Evolutionary conservation across 805 yeast species (phyloP), one percentile per base, ranked within the genome.

Genomic region (Maudiozyma turicensis): DNA sequence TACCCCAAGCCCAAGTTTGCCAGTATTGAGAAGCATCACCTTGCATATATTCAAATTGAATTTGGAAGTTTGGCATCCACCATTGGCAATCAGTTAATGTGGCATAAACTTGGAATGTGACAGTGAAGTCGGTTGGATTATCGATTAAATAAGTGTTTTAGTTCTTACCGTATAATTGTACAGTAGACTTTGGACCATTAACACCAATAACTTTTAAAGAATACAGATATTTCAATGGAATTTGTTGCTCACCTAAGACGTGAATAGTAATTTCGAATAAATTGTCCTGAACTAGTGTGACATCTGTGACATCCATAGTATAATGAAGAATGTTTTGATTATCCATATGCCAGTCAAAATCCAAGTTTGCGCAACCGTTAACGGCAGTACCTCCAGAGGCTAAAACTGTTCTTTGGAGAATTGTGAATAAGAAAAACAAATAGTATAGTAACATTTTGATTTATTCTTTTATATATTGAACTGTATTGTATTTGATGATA

Each of bases 1-100:
- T 34, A 29, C 58, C 58, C 54, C 59, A 54, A 14, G 14, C 35
- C 58, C 58, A 57, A 8, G 50, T 45, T 8, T 35, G 8, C 29
- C 39, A 32, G 40, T 52, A 49, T 10, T 40, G 32, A 35, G 43
- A 11, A 8, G 54, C 50, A 26, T 43, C 33, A 6, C 57, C 57
- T 20, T 50, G 53, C 9, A 49, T 26, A 33, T 55, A 59, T 38
- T 54, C 58, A 20, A 45, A 56, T 31, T 55, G 54, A 15, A 59
- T 52, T 47, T 55, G 54, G 44, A 59, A 55, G 15, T 50, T 49
- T 26, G 61, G 61, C 54, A 59, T 45, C 58, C 58, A 54, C 8
- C 54, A 49, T 1, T 41, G 48, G 8, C 52, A 48, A 1, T 33
- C 26, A 2, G 34, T 26, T 8, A 49, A 40, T 9, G 43, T 32